These are phyloP conservation scores for Acmispon strigosus DNA, from an alignment of 306 rosid species.

Conservation along the genomic window DNA sequence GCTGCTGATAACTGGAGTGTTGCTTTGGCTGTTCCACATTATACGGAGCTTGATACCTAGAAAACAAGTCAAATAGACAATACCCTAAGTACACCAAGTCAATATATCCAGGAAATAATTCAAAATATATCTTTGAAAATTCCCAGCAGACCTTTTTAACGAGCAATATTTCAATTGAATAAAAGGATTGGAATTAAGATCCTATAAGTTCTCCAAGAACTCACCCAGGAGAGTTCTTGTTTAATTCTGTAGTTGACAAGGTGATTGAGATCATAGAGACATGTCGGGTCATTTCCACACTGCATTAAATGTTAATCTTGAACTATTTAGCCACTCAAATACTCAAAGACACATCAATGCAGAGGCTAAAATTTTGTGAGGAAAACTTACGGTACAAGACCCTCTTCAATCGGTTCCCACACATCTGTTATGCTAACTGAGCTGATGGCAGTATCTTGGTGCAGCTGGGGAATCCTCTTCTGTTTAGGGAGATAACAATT, in stretches of 20 bases:
- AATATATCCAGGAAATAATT: neutral
- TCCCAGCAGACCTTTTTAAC: neutral
- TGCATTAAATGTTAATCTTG: conserved; percentile 33
- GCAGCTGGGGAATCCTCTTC: conserved; percentile 67
- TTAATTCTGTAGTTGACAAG: conserved; percentile 63
- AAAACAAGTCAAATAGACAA: neutral
- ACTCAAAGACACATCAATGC: neutral
- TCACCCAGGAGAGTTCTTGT: conserved; percentile 82
- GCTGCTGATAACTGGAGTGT: conserved; percentile 70
- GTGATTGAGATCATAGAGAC: conserved; percentile 94
- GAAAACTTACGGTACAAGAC: conserved; percentile 86
- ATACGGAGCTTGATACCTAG: conserved; percentile 75
- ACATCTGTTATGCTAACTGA: conserved; percentile 93
- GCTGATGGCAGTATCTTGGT: conserved; percentile 84
- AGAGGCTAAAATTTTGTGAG: neutral
- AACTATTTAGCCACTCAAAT: conserved; percentile 1
- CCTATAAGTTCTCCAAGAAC: conserved; percentile 4
- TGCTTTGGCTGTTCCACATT: conserved; percentile 54
- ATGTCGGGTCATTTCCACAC: conserved; percentile 99
- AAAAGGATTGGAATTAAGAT: neutral
- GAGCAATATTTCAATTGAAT: neutral
- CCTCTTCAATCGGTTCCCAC: conserved; percentile 99
- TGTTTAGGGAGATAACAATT: conserved; percentile 30
- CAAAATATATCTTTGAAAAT: neutral
- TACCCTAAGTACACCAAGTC: neutral